Evolutionary conservation across 2,329 filamentous ascomycete genomes (phyloP).

Genomic region (Colletotrichum paranaense): DNA sequence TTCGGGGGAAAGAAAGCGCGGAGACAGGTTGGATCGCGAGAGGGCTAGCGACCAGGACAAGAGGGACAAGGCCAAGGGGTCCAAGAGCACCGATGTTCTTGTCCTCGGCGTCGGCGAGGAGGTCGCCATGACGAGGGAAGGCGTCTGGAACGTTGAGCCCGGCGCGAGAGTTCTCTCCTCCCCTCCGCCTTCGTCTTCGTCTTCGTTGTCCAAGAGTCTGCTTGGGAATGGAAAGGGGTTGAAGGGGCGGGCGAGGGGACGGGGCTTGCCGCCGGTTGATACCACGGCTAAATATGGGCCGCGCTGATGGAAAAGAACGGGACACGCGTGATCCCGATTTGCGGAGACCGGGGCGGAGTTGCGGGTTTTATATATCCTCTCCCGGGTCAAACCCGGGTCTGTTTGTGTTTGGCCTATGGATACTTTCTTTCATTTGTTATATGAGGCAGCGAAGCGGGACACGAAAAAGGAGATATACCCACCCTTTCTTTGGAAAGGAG

Average conservation of each 20-base stretch:
- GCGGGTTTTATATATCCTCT: neutral
- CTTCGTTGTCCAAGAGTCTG: neutral
- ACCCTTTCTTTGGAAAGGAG: neutral
- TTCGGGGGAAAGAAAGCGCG: neutral
- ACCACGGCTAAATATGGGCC: slow-evolving; percentile 11
- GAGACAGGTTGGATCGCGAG: slow-evolving; percentile 4
- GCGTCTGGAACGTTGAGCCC: slow-evolving; percentile 43
- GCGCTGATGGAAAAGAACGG: neutral
- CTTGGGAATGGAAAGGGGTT: neutral
- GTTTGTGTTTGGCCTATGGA: neutral
- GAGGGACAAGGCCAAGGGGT: slow-evolving; percentile 23
- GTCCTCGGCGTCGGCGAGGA: slow-evolving; percentile 56
- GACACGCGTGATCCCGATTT: no score
- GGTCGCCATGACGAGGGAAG: slow-evolving; percentile 53
- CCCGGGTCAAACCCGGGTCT: neutral
- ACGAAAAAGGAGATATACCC: neutral
- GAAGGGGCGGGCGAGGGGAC: slow-evolving; percentile 7
- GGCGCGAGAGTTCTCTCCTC: neutral
- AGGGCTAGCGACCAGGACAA: slow-evolving; percentile 11
- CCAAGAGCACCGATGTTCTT: slow-evolving; percentile 52
- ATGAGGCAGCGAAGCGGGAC: neutral
- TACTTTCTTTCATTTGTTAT: neutral
- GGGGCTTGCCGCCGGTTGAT: slow-evolving; percentile 16
- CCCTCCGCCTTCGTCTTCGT: neutral
- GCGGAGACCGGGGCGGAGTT: no score